Evolutionary conservation across 2,329 filamentous ascomycete genomes (phyloP).

Genomic region (Fusarium torulosum): DNA sequence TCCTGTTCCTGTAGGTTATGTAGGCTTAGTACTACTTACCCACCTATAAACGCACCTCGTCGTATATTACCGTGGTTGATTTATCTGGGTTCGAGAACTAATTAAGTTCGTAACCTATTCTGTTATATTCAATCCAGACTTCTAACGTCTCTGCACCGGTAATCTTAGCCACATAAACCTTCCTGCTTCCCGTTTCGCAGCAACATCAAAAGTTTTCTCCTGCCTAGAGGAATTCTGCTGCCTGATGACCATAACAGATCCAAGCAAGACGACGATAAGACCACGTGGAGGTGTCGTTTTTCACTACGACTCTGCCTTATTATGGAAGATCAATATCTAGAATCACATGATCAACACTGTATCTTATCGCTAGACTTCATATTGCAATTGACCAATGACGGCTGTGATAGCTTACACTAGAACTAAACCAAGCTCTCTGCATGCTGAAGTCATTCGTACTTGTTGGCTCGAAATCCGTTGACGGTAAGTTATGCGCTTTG

Average conservation of each 20-base stretch:
- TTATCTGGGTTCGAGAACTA: background rate
- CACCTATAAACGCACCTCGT: too few relatives aligned
- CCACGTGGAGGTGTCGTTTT: background rate
- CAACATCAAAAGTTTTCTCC: background rate
- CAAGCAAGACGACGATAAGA: background rate
- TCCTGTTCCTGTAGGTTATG: background rate
- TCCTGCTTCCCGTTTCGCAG: background rate
- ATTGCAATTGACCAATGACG: background rate
- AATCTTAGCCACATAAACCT: too few relatives aligned
- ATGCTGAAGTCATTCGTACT: too few relatives aligned
- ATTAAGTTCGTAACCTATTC: background rate
- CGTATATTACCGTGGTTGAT: background rate
- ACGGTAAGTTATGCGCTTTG: too few relatives aligned
- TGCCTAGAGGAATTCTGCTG: background rate
- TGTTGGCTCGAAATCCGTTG: too few relatives aligned
- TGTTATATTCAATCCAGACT: background rate
- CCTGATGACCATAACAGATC: too few relatives aligned
- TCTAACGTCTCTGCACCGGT: background rate
- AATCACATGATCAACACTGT: background rate
- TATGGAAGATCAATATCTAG: background rate
- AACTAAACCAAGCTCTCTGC: too few relatives aligned
- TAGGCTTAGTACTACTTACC: too few relatives aligned
- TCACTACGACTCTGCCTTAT: too few relatives aligned
- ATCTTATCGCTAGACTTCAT: background rate
- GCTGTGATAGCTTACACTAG: background rate